Evolutionary conservation across 2,329 filamentous ascomycete species (phyloP).

Genomic region (Diaporthe ilicicola): DNA sequence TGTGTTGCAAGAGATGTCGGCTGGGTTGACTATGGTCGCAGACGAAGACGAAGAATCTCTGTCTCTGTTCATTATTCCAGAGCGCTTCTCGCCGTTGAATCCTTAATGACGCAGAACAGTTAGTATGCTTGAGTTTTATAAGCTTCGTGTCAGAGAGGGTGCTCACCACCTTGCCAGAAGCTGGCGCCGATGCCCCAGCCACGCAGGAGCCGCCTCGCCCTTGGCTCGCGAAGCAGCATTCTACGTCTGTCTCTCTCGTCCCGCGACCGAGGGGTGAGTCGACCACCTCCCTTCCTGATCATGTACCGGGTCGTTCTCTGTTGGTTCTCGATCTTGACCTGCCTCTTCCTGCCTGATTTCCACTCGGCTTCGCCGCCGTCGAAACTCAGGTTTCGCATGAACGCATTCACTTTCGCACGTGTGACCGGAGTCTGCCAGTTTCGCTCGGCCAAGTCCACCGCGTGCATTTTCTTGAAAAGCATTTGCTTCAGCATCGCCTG

Average conservation of each 20-base stretch:
- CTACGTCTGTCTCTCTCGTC: slow-evolving; percentile 17
- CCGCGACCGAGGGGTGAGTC: not conserved
- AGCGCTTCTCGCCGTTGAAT: not conserved
- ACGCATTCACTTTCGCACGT: slow-evolving; percentile 22
- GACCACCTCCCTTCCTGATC: not conserved
- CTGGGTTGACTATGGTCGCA: not conserved
- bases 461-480: slow-evolving; percentile 30
- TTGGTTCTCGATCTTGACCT: not conserved
- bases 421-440: slow-evolving; percentile 3
- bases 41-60: not conserved
- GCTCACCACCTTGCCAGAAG: slow-evolving; percentile 30
- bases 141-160: not conserved
- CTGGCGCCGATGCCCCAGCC: slow-evolving; percentile 28
- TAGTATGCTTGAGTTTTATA: not conserved
- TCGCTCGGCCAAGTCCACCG: slow-evolving; percentile 19
- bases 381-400: slow-evolving; percentile 28
- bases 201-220: slow-evolving; percentile 18
- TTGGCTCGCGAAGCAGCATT: slow-evolving; percentile 5
- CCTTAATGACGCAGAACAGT: not conserved
- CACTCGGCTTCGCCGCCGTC: slow-evolving; percentile 25
- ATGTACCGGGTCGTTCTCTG: slow-evolving; percentile 15
- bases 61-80: not conserved
- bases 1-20: not conserved
- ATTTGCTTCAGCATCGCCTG: slow-evolving; percentile 28
- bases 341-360: not conserved